Evolutionary conservation across 2,329 filamentous ascomycete species (phyloP).

Genomic region (Neopestalotiopsis clavispora): DNA sequence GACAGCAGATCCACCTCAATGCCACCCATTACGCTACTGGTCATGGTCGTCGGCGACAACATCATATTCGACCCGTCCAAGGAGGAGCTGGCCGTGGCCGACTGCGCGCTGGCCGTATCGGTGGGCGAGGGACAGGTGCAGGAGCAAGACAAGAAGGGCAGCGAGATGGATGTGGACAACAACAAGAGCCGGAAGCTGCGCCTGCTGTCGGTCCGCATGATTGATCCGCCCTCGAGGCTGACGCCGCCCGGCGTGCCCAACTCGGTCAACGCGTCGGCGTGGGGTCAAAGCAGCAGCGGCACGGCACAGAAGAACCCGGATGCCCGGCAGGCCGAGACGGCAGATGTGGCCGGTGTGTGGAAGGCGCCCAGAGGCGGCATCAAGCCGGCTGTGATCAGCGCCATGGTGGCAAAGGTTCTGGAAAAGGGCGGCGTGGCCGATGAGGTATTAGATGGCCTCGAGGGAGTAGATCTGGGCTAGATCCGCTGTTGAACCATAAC

Average conservation of each 20-base stretch:
- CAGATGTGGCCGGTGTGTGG: conserved; percentile 78
- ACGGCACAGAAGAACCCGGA: conserved; percentile 45
- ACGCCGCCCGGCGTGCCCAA: conserved; percentile 75
- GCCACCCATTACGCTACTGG: conserved; percentile 88
- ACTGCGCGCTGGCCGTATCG: conserved; percentile 85
- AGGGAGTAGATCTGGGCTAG: conserved; percentile 69
- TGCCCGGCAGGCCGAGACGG: conserved; percentile 53
- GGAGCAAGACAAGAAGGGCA: conserved; percentile 26
- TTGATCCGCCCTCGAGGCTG: conserved; percentile 75
- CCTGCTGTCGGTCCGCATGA: conserved; percentile 71
- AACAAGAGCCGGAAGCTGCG: conserved; percentile 50
- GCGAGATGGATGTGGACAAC: conserved; percentile 47
- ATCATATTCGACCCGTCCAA: conserved; percentile 92
- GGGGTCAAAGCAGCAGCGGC: conserved; percentile 38
- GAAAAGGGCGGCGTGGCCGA: conserved; percentile 81
- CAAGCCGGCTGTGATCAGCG: conserved; percentile 72
- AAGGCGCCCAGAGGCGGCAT: conserved; percentile 83
- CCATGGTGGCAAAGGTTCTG: conserved; percentile 78
- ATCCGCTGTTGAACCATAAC: conserved; percentile 3
- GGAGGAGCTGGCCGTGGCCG: conserved; percentile 92
- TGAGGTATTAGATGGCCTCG: conserved; percentile 83
- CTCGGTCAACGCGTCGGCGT: conserved; percentile 61
- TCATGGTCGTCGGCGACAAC: conserved; percentile 84
- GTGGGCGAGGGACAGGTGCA: conserved; percentile 55
- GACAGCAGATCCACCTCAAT: conserved; percentile 43